Evolutionary conservation across 148 eudicot genomes (phyloP), one percentile per base, ranked within the genome.

Genomic region (Pouteria glomerata): DNA sequence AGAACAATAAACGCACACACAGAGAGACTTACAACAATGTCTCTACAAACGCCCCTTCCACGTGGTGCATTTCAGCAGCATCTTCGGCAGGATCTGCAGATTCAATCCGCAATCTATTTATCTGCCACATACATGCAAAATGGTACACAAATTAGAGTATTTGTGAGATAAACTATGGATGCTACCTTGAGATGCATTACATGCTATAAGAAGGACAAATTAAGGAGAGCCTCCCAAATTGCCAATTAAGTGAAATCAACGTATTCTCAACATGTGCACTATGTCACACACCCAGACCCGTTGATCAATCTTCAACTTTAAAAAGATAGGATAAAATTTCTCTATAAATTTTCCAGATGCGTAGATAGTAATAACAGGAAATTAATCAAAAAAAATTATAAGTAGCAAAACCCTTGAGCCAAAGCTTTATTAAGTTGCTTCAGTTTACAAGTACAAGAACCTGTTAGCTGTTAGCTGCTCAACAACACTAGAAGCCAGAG

Each of bases 31-130:
- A 93, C 98, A 88, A 75, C 65, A 90, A n/a, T 59, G 92, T 78
- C 68, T 90, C 98, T 53, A 93, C 87, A 84, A 88, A 93, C 74
- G 98, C 98, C 68, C 80, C 90, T 80, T 93, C 96, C 47, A 93
- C 93, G 47, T 86, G 90, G 82, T 90, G 92, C 78, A 81, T 77
- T 80, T 88, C 90, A 62, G 80, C 90, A 77, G 76, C 69, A 74
- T 93, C 96, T 70, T 87, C 97, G 24, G 66, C 81, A 44, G 67
- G 41, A 78, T 83, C 93, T 67, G 79, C 86, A 26, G 85, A 85
- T 48, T 90, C 94, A 14, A 73, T 29, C 29, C 81, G 81, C 69
- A 87, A 83, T 73, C 70, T 85, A 72, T 83, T 85, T 72, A 85
- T 76, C 91, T 87, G 78, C 63, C 62, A 63, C 1, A 44, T 45